Percentiles rank a stretch among this genome's conserved stretches.
Conservation (phyloP, 164 flowering plant species). For the Aristolochia fimbriata region DNA sequence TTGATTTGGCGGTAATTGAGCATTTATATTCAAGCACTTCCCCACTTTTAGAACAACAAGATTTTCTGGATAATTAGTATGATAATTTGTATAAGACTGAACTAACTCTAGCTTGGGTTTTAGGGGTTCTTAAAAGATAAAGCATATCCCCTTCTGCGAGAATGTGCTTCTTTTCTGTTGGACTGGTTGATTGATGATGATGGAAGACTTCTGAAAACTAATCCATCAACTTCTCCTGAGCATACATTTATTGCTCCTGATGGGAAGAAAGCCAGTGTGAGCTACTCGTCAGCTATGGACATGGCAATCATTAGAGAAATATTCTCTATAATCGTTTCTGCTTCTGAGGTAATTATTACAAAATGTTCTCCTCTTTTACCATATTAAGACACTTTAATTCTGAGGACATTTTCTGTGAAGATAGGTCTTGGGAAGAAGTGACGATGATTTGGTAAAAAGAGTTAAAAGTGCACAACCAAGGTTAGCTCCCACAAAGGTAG, state of each 20-base stretch:
- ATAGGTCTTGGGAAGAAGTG: slow-evolving; percentile 60
- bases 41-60: too few species aligned
- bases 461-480: slow-evolving; percentile 47
- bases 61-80: too few species aligned
- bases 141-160: slow-evolving; percentile 83
- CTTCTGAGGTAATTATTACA: slow-evolving; percentile 55
- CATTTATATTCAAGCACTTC: too few species aligned
- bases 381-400: background rate
- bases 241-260: slow-evolving; percentile 77
- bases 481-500: slow-evolving; percentile 58
- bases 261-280: slow-evolving; percentile 85
- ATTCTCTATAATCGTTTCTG: slow-evolving; percentile 56
- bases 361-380: slow-evolving; percentile 5
- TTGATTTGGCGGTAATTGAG: too few species aligned
- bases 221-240: slow-evolving; percentile 98
- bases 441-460: slow-evolving; percentile 38
- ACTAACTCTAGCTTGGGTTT: background rate
- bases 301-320: slow-evolving; percentile 79
- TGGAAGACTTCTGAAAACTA: slow-evolving; percentile 65
- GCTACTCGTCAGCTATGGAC: slow-evolving; percentile 94
- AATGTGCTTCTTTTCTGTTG: slow-evolving; percentile 65
- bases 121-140: slow-evolving; percentile 45
- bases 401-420: slow-evolving; percentile 5
- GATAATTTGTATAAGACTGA: too few species aligned
- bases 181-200: slow-evolving; percentile 86